Base-by-base conservation (phyloP, 805 yeast genomes). In the Metschnikowia cerradonensis region DNA sequence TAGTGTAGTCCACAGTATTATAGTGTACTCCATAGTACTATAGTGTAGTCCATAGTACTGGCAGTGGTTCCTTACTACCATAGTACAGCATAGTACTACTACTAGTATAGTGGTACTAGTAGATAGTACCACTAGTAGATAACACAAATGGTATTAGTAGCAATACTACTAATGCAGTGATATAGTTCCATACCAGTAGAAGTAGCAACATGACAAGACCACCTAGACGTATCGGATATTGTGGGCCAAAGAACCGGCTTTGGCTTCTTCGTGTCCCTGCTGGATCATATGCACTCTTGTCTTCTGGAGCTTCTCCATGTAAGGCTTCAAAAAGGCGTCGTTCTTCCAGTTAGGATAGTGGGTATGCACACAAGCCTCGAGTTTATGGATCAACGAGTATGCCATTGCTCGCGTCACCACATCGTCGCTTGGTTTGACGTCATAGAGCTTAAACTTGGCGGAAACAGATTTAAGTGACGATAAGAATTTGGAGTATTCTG, bases 391-490 rank as follows among this genome's bases (percentile, higher is more conserved):
- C 41, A 57, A 44, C 20, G 60, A 56, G 30, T 55, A 57, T 13
- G 47, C 48, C 32, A 39, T 44, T 1, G 60, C 60, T 3, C 60
- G 38, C 1, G 52, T 47, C n/a, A 45, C 49, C 31, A 54, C 60
- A n/a, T 50, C 54, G 14, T 50, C 41, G 3, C 35, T 23, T 6
- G 19, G 23, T 0, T 36, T 38, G 4, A 49, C 40, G n/a, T 41
- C 47, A 51, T 65, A 66, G 4, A 71, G 38, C 52, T 65, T 64
- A 59, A 62, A 58, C 51, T 66, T 68, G 35, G 65, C 62, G 5
- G 74, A 69, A 8, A 71, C 47, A 41, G 59, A 62, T 54, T 71
- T 71, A 43, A 72, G 57, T 4, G 51, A 50, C 7, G 73, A 66
- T 13, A 70, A 52, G 7, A 63, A 48, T 19, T 49, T 42, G 5